Percentiles rank a stretch among this genome's conserved stretches.
These are phyloP conservation scores for Ophiocordyceps camponoti-floridani DNA, from an alignment of 2,329 filamentous ascomycete genomes.

Conservation along the genomic window DNA sequence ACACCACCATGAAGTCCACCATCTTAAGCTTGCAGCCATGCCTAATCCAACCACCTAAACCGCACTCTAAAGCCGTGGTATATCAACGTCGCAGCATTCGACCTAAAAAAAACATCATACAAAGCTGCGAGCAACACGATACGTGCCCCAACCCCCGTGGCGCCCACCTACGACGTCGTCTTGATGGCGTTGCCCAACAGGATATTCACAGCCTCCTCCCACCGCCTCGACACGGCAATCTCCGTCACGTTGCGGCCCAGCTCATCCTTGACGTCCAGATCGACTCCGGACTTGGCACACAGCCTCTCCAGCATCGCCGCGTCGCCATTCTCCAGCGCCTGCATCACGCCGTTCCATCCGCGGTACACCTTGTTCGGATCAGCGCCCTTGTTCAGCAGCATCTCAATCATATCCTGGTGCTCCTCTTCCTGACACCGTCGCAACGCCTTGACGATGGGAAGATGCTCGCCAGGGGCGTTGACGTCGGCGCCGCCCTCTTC, in stretches of 20 bases:
- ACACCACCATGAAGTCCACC: too few species aligned
- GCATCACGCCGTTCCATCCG: slow-evolving; percentile 47
- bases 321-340: slow-evolving; percentile 47
- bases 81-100: too few species aligned
- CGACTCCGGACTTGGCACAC: slow-evolving; percentile 27
- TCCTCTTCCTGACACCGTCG: slow-evolving; percentile 35
- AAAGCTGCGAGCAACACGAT: too few species aligned
- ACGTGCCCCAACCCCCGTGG: not conserved
- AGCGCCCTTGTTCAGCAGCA: slow-evolving; percentile 44
- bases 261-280: slow-evolving; percentile 35
- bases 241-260: slow-evolving; percentile 34
- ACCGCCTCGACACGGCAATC: slow-evolving; percentile 37
- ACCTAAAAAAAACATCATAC: too few species aligned
- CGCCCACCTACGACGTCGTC: not conserved
- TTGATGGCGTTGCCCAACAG: slow-evolving; percentile 19
- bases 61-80: too few species aligned
- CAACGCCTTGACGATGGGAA: slow-evolving; percentile 53
- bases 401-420: slow-evolving; percentile 41
- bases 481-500: slow-evolving; percentile 43
- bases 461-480: slow-evolving; percentile 50
- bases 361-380: slow-evolving; percentile 52
- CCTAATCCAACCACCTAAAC: too few species aligned
- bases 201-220: slow-evolving; percentile 36
- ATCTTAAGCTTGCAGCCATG: too few species aligned
- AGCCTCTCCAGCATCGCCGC: slow-evolving; percentile 32